These are phyloP conservation scores for thale cress (Arabidopsis thaliana) DNA, from an alignment of 345 rosid species.

Conservation along the genomic window TAIR10.1 NC_003070.9:5835001-5835500, in stretches of 20 bases:
- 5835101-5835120: conserved; percentile 53
- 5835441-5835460: conserved; percentile 4
- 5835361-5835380: conserved; percentile 47
- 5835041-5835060: conserved; percentile 47
- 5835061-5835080: conserved; percentile 43
- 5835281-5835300: background rate
- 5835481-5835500: conserved; percentile 46
- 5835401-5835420: background rate
- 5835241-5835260: conserved; percentile 32
- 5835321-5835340: conserved; percentile 36
- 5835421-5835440: conserved; percentile 36
- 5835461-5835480: conserved; percentile 12
- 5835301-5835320: conserved; percentile 34
- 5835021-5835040: conserved; percentile 45
- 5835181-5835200: conserved; percentile 47
- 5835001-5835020: conserved; percentile 49
- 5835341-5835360: conserved; percentile 45
- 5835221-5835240: conserved; percentile 29
- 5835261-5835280: conserved; percentile 27
- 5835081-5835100: conserved; percentile 50
- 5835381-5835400: conserved; percentile 22
- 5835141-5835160: conserved; percentile 53
- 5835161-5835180: conserved; percentile 56
- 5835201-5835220: conserved; percentile 38
- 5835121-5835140: conserved; percentile 54